Evolutionary conservation across 164 flowering plant genomes (phyloP).

Genomic region (Sextonia rubra): DNA sequence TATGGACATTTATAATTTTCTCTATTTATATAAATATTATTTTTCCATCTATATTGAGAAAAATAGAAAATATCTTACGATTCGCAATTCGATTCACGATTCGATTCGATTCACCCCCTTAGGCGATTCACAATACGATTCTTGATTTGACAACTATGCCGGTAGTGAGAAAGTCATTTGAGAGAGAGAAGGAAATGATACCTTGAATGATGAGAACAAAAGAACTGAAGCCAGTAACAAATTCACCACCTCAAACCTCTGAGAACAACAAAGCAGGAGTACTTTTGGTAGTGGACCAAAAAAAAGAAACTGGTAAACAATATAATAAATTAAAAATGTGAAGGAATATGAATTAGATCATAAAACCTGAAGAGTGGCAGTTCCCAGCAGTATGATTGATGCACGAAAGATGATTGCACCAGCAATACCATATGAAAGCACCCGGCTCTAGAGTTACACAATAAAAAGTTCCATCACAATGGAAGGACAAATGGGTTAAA

Average conservation of each 20-base stretch:
- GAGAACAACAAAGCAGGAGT: constrained; percentile 13
- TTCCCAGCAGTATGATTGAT: constrained; percentile 78
- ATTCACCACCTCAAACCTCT: constrained; percentile 93
- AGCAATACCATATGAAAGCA: constrained; percentile 93
- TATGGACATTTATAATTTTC: no score
- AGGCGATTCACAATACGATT: no score
- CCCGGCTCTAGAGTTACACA: constrained; percentile 52
- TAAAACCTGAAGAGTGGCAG: constrained; percentile 84
- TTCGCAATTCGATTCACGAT: no score
- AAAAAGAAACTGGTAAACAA: constrained; percentile 3
- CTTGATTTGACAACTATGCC: no score
- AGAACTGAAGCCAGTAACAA: constrained; percentile 77
- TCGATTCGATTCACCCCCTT: no score
- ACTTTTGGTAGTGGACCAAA: constrained; percentile 10
- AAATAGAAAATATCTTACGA: no score
- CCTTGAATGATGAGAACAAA: constrained; percentile 85
- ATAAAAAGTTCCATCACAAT: constrained; percentile 9
- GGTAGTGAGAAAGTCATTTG: background rate
- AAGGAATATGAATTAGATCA: constrained; percentile 3
- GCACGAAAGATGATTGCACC: constrained; percentile 88
- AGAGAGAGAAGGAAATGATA: constrained; percentile 21
- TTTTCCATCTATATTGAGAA: no score
- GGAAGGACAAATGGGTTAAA: background rate
- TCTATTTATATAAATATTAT: no score
- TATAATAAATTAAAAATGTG: background rate